phyloP scores from a whole-genome alignment of 768 basidiomycete species.

The Ramaria sp. region DNA sequence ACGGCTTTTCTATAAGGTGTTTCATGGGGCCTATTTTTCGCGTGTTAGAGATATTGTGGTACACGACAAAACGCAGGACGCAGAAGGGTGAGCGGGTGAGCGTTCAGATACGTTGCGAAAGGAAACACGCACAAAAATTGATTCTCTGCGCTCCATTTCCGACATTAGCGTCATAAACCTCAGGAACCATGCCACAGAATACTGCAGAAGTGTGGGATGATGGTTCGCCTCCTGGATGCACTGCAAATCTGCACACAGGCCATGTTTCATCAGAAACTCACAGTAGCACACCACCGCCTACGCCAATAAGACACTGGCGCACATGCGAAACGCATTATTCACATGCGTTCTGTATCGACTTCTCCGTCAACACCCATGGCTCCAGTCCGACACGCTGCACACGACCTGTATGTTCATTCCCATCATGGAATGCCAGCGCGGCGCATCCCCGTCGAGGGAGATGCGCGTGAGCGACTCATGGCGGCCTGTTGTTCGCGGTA shows the following conservation, averaged over 20 bases:
- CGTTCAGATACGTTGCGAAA: background rate
- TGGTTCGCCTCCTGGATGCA: conserved; percentile 79
- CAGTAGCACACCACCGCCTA: background rate
- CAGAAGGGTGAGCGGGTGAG: background rate
- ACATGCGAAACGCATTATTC: no score
- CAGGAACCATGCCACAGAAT: no score
- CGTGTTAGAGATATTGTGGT: conserved; percentile 80
- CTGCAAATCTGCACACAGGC: conserved; percentile 43
- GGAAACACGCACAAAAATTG: no score
- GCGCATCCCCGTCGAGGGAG: no score
- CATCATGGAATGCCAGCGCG: conserved; percentile 44
- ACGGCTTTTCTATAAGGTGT: conserved; percentile 75
- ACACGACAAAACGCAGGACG: no score
- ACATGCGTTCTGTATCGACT: no score
- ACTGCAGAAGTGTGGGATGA: no score
- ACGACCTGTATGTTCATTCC: conserved; percentile 74
- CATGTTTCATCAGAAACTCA: background rate
- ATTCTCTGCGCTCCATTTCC: no score
- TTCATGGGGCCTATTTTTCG: conserved; percentile 51
- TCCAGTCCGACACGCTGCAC: conserved; percentile 88
- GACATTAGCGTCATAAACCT: no score
- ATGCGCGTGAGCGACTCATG: conserved; percentile 45
- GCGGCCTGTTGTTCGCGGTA: conserved; percentile 49
- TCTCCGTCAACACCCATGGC: conserved; percentile 81
- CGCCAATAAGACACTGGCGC: no score